Conservation (phyloP, 1,284 basidiomycete species). For the Marasmius sp. region DNA sequence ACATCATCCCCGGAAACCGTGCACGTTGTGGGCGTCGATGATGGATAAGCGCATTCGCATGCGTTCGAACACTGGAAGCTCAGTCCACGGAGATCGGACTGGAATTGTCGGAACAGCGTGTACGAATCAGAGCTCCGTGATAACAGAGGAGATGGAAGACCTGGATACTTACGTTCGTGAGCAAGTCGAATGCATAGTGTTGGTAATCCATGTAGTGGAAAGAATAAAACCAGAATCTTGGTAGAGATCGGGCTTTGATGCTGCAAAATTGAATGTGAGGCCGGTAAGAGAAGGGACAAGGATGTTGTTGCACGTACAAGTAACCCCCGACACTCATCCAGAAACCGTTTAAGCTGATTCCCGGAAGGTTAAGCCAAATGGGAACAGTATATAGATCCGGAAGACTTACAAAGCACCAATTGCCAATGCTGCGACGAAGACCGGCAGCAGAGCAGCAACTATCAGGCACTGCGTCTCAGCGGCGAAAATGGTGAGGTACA, state of each 20-base stretch:
- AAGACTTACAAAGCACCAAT: slow-evolving; percentile 46
- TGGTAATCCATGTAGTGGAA: slow-evolving; percentile 56
- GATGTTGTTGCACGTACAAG: slow-evolving; percentile 18
- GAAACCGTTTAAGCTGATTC: slow-evolving; percentile 50
- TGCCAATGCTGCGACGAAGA: slow-evolving; percentile 63
- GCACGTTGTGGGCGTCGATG: slow-evolving; percentile 34
- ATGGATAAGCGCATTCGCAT: slow-evolving; percentile 39
- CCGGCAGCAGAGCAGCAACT: slow-evolving; percentile 52
- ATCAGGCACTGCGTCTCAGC: slow-evolving; percentile 58
- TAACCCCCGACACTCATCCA: slow-evolving; percentile 54
- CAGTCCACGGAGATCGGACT: slow-evolving; percentile 53
- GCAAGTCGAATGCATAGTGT: slow-evolving; percentile 45
- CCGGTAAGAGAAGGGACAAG: neutral
- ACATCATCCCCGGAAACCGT: slow-evolving; percentile 40
- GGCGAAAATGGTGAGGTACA: slow-evolving; percentile 56
- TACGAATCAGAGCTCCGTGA: slow-evolving; percentile 19
- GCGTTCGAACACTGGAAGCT: slow-evolving; percentile 41
- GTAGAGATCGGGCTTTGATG: slow-evolving; percentile 53
- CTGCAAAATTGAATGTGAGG: slow-evolving; percentile 16
- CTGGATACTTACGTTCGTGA: slow-evolving; percentile 30
- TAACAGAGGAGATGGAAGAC: neutral
- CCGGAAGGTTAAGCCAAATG: neutral
- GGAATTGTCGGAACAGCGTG: slow-evolving; percentile 24
- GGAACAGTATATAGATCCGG: neutral
- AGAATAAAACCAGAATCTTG: slow-evolving; percentile 58